A percentile compares a stretch with the other conserved stretches of the same genome.
Conservation (phyloP, 768 basidiomycete species). For the Clavaria fumosa region DNA sequence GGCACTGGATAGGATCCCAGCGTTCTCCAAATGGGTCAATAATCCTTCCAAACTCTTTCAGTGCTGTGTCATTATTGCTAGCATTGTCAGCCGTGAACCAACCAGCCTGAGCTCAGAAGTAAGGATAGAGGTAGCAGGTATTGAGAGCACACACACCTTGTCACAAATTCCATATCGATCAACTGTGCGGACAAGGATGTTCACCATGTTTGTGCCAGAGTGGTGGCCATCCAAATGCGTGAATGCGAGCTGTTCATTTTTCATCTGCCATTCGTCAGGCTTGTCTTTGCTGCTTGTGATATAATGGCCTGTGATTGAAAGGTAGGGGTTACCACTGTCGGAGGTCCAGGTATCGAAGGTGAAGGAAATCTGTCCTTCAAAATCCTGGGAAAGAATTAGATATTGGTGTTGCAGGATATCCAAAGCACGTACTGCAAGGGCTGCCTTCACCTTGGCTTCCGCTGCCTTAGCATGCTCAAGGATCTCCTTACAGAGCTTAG, state of each 20-base stretch:
- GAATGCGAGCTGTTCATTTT: constrained; percentile 8
- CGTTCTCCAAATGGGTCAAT: constrained; percentile 1
- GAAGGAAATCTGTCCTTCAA: constrained; percentile 2
- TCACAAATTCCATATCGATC: constrained; percentile 5
- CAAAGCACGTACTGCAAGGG: too few relatives aligned
- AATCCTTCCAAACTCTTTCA: background rate
- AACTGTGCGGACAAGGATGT: constrained; percentile 4
- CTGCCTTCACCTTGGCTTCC: too few relatives aligned
- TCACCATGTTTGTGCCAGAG: constrained; percentile 3
- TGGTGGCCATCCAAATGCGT: constrained; percentile 7
- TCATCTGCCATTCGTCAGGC: constrained; percentile 7
- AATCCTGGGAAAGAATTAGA: background rate
- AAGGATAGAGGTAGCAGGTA: too few relatives aligned
- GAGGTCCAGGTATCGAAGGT: constrained; percentile 12
- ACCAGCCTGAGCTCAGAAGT: too few relatives aligned
- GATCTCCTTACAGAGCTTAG: too few relatives aligned
- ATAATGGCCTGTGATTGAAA: constrained; percentile 11
- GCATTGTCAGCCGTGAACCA: constrained; percentile 9
- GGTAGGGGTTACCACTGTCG: constrained; percentile 8
- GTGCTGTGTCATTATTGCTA: constrained; percentile 8
- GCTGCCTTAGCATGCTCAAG: too few relatives aligned
- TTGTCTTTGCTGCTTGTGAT: constrained; percentile 4
- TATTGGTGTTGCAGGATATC: too few relatives aligned
- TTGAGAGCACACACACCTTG: too few relatives aligned
- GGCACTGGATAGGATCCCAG: constrained; percentile 5